Base-by-base conservation (phyloP, 2,329 filamentous ascomycete species). In the Ilyonectria robusta region DNA sequence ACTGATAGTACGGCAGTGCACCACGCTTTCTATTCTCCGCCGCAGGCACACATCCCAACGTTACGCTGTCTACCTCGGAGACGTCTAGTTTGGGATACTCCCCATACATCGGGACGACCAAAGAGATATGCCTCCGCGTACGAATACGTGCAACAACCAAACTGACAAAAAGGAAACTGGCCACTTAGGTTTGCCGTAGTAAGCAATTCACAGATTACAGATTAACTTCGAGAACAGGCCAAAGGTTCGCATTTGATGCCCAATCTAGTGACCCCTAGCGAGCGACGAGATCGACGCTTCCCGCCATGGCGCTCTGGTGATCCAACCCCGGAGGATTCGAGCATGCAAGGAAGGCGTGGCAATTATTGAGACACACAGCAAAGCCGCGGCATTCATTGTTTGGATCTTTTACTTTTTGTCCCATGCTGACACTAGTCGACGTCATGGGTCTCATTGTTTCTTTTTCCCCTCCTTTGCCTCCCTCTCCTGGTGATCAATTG, bases 371-470 rank as follows among this genome's bases (percentile, higher is more conserved):
- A 50, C 58, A 62, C 29, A 35, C 40, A 47, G 17, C 44, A 42
- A 40, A 23, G 7, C 47, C 47, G 48, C 40, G 23, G 26, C 23
- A 50, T n/a, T 10, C 11, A 54, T 50, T 42, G 46, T 23, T 29
- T 42, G 35, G 6, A n/a, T 42, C 13, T 60, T 60, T 59, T 59
- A 40, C 46, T 48, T 54, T 55, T 37, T 33, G 55, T 54, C n/a
- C 35, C 50, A 55, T 19, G 23, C 44, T 62, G 60, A 23, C 53
- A 62, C 51, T 42, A 23, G 31, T 17, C 48, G 59, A 56, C 57
- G 57, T 46, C 48, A 61, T 61, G 46, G 46, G 48, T 61, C 15
- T 29, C 57, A 37, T 57, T 56, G 35, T 51, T 60, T 65, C 44
- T 19, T 23, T 26, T 56, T 35, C 40, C 19, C 44, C 19, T 46